These are phyloP conservation scores for Agaricus bisporus DNA, from an alignment of 768 basidiomycete genomes.

Conservation along the genomic window DNA sequence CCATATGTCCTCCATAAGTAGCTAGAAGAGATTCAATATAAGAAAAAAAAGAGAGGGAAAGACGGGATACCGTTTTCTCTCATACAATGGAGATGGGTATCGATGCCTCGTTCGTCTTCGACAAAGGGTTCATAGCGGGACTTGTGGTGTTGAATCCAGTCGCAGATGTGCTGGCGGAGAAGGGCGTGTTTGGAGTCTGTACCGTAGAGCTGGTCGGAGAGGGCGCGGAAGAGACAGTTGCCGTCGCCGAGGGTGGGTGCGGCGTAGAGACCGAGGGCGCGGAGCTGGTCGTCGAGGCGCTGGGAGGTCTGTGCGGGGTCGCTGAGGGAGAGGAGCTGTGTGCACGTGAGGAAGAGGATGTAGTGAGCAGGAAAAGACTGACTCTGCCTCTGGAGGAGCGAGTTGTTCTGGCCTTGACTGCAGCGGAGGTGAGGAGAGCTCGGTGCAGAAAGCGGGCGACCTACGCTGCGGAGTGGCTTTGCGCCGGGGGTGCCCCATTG, in stretches of 20 bases:
- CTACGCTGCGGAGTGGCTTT: slow-evolving; percentile 18
- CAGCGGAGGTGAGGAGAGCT: slow-evolving; percentile 11
- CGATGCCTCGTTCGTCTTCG: slow-evolving; percentile 74
- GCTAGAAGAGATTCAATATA: slow-evolving; percentile 30
- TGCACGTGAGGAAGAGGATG: slow-evolving; percentile 7
- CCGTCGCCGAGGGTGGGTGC: slow-evolving; percentile 84
- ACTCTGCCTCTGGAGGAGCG: slow-evolving; percentile 43
- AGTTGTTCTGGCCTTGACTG: slow-evolving; percentile 54
- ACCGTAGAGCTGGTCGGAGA: slow-evolving; percentile 84
- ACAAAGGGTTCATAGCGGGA: slow-evolving; percentile 82
- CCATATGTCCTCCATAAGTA: slow-evolving; percentile 91
- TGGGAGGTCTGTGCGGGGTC: slow-evolving; percentile 62
- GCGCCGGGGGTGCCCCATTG: slow-evolving; percentile 2
- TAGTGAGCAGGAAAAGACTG: slow-evolving; percentile 8
- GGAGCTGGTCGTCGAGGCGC: slow-evolving; percentile 67
- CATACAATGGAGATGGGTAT: slow-evolving; percentile 72
- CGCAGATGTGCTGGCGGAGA: slow-evolving; percentile 72
- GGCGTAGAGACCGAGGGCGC: slow-evolving; percentile 78
- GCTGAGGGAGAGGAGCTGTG: slow-evolving; percentile 31
- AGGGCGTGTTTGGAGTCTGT: slow-evolving; percentile 61
- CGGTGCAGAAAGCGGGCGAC: slow-evolving; percentile 17
- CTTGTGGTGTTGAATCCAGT: slow-evolving; percentile 68
- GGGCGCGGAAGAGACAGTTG: slow-evolving; percentile 89
- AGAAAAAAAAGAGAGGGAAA: not conserved
- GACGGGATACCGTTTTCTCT: slow-evolving; percentile 56